Evolutionary conservation across 495 filamentous ascomycete genomes (phyloP), one percentile per base, ranked within the genome.

Genomic region (Hypoxylon subgilvum): DNA sequence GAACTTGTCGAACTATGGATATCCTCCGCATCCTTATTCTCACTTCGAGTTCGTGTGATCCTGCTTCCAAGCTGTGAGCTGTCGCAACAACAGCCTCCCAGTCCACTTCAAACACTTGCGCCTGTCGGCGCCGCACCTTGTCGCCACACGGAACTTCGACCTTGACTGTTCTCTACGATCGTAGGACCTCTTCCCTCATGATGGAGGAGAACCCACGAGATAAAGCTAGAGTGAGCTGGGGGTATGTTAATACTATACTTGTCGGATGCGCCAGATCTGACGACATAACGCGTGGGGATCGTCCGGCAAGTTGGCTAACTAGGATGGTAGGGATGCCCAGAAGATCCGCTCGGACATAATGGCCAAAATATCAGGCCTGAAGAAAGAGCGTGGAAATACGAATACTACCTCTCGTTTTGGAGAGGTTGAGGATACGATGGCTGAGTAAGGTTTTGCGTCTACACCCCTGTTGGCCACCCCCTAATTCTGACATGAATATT

Each of bases 1-100:
- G 35, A 52, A 45, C 43, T 34, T 43, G 55, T 65, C 66, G 41
- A 63, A 47, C 32, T 70, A 70, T 70, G 68, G 68, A 66, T 65
- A 58, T 61, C 68, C 63, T 34, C 52, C 56, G 50, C 52, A 62
- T 55, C 52, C 48, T 57, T 49, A 49, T 31, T 38, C 25, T 44
- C 59, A 51, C 35, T 53, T 54, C 54, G 58, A 70, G 52, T 70
- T 60, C 57, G 68, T 70, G 68, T 70, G 68, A 70, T 66, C 61
- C 62, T 44, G 47, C 39, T 56, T 46, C 65, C 21, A 42, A 63
- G 52, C 63, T 66, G 65, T 63, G 68, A 69, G 62, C 63, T 66
- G 50, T 61, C 54, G 65, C 61, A 58, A 52, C 61, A 58, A 52
- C 61, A 44, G 45, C 43, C 18, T 63, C 55, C 32, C 65, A 49